A percentile compares a stretch with the other conserved stretches of the same genome.
Evolutionary conservation across 1,284 basidiomycete species (phyloP).

Genomic region (Rhodotorula mucilaginosa): DNA sequence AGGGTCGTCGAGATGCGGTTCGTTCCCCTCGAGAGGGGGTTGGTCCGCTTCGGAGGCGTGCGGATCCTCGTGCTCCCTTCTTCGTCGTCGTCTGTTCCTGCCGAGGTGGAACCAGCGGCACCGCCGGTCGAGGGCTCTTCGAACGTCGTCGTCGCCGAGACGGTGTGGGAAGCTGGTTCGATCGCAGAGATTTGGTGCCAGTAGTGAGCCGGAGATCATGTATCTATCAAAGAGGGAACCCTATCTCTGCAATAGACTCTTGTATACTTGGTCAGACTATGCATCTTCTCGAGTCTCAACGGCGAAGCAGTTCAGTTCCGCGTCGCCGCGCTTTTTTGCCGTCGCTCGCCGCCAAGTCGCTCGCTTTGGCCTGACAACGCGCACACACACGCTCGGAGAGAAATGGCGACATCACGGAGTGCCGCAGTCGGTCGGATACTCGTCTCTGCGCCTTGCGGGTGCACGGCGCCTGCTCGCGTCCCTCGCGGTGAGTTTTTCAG

Average conservation of each 20-base stretch:
- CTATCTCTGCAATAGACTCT: background rate
- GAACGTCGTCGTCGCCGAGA: background rate
- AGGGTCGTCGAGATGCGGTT: background rate
- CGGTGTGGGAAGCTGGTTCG: constrained; percentile 5
- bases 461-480: constrained; percentile 3
- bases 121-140: background rate
- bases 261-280: background rate
- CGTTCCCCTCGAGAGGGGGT: background rate
- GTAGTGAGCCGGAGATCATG: no score
- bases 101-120: background rate
- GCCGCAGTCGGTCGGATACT: background rate
- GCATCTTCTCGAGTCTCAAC: no score
- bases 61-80: constrained; percentile 9
- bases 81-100: background rate
- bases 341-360: background rate
- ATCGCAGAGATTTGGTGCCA: constrained; percentile 11
- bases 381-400: background rate
- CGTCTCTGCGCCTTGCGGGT: background rate
- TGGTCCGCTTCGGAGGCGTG: constrained; percentile 6
- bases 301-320: background rate
- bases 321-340: background rate
- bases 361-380: background rate
- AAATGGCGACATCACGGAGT: background rate
- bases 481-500: background rate
- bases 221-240: background rate